A percentile compares a stretch with the other conserved stretches of the same genome.
phyloP scores from a whole-genome alignment of 768 basidiomycete genomes.

The Jaapia argillacea region DNA sequence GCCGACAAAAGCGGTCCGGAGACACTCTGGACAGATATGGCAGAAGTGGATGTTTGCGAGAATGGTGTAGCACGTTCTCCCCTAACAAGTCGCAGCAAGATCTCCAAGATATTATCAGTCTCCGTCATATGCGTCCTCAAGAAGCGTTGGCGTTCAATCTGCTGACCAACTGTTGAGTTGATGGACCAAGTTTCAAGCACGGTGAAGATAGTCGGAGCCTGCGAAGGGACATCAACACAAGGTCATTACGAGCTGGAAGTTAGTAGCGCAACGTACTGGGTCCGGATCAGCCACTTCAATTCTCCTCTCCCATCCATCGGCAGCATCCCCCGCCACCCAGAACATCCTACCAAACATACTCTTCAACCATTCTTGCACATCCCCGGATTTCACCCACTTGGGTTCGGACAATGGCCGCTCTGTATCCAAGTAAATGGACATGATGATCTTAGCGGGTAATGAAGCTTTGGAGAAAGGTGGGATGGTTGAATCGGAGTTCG shows the following conservation, averaged over 20 bases:
- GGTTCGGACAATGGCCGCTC: constrained; percentile 88
- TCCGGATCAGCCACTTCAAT: constrained; percentile 91
- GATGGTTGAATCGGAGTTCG: constrained; percentile 49
- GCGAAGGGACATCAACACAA: constrained; percentile 4
- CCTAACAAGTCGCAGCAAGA: constrained; percentile 83
- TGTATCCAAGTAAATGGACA: constrained; percentile 77
- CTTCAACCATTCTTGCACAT: constrained; percentile 88
- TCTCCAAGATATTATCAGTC: constrained; percentile 85
- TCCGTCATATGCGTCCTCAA: constrained; percentile 81
- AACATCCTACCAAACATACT: constrained; percentile 85
- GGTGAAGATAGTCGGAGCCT: constrained; percentile 90
- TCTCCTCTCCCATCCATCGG: constrained; percentile 93
- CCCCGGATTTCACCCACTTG: constrained; percentile 93
- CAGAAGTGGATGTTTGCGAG: constrained; percentile 44
- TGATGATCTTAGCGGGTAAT: constrained; percentile 46
- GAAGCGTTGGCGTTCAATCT: constrained; percentile 78
- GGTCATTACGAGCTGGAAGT: neutral
- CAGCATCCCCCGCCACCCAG: constrained; percentile 73
- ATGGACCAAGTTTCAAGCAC: constrained; percentile 84
- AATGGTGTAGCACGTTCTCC: constrained; percentile 75
- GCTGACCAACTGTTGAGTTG: constrained; percentile 71
- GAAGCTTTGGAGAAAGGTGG: constrained; percentile 58
- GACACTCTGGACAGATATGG: constrained; percentile 51
- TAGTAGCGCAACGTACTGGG: constrained; percentile 53
- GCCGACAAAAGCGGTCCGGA: constrained; percentile 66